A percentile compares a stretch with the other conserved stretches of the same genome.
phyloP scores from a whole-genome alignment of 768 basidiomycete species.

The Hypholoma fasciculare region DNA sequence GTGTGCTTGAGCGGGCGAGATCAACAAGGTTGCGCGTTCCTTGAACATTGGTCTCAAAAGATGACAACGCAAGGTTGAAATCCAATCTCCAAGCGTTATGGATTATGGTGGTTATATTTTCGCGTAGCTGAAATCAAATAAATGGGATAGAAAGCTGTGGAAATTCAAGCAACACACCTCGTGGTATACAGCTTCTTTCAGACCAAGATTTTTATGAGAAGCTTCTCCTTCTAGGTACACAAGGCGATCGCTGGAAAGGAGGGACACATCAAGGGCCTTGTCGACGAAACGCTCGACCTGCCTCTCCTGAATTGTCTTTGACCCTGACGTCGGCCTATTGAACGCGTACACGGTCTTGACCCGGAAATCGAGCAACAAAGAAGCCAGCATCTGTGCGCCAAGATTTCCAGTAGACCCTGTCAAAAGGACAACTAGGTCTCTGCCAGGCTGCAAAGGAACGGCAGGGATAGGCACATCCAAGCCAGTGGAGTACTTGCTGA shows the following conservation, averaged over 20 bases:
- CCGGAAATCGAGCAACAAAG: constrained; percentile 22
- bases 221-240: constrained; percentile 31
- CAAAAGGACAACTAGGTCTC: constrained; percentile 22
- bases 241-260: constrained; percentile 1
- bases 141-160: not conserved
- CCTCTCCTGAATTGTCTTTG: not conserved
- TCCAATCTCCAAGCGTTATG: constrained; percentile 30
- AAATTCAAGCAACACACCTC: constrained; percentile 19
- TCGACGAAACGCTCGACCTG: constrained; percentile 10
- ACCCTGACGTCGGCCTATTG: constrained; percentile 19
- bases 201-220: constrained; percentile 23
- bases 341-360: constrained; percentile 33
- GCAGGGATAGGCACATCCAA: not conserved
- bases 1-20: not conserved
- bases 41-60: constrained; percentile 1
- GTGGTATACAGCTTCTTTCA: constrained; percentile 18
- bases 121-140: constrained; percentile 18
- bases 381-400: constrained; percentile 32
- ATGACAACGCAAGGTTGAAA: not conserved
- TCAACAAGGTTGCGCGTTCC: constrained; percentile 1
- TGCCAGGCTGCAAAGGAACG: not conserved
- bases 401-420: constrained; percentile 40
- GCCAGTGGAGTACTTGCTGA: not conserved
- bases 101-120: not conserved
- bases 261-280: constrained; percentile 10